These are phyloP conservation scores for Neurospora sp. DNA, from an alignment of 495 filamentous ascomycete genomes.

Conservation along the genomic window DNA sequence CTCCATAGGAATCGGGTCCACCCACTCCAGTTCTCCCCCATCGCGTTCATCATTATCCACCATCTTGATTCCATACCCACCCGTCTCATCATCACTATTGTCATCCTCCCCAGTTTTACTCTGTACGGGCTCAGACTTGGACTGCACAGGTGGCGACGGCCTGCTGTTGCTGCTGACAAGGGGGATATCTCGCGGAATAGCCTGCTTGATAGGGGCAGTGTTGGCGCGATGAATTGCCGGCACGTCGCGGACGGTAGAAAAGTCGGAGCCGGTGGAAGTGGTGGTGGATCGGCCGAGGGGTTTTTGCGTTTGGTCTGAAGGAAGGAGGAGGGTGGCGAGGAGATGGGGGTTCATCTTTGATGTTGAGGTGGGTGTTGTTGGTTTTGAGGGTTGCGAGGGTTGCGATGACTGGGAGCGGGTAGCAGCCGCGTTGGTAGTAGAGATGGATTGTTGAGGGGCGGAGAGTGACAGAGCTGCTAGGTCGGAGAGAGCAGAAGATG, in stretches of 20 bases:
- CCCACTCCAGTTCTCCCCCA: slow-evolving; percentile 7
- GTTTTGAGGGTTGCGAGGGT: background rate
- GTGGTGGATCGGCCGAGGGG: background rate
- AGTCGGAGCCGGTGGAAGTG: background rate
- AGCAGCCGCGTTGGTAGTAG: background rate
- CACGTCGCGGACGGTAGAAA: too few relatives aligned
- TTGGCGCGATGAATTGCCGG: too few relatives aligned
- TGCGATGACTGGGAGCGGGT: background rate
- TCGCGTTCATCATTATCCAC: slow-evolving; percentile 35
- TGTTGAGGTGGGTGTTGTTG: too few relatives aligned
- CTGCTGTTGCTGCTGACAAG: background rate
- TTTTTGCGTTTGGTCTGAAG: background rate
- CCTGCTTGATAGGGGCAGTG: too few relatives aligned
- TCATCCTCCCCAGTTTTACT: slow-evolving; percentile 14
- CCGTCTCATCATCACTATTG: slow-evolving; percentile 34
- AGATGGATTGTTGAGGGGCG: background rate
- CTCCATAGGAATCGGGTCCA: slow-evolving; percentile 20
- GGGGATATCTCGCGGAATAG: too few relatives aligned
- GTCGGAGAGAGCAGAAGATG: background rate
- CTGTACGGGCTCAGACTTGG: background rate
- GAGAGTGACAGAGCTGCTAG: background rate
- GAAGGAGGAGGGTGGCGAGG: background rate
- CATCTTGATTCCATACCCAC: slow-evolving; percentile 35
- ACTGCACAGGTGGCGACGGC: background rate
- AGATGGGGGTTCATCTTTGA: background rate